Base-by-base conservation (phyloP, 176 grass and related monocot genomes). In the Poa annua region DNA sequence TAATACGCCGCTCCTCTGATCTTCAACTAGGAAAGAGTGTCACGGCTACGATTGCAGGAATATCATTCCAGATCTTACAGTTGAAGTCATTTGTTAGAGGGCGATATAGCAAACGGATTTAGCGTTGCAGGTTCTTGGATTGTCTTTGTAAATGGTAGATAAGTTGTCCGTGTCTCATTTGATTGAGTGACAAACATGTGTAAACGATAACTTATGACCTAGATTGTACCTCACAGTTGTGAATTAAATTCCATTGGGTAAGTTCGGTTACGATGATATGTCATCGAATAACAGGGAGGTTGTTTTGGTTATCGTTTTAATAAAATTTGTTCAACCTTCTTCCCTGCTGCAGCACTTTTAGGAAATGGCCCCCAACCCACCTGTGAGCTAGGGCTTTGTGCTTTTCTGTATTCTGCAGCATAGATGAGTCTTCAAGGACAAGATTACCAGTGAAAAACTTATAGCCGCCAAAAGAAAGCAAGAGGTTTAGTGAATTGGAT, bases 401-500 rank as follows among this genome's bases (percentile, higher is more conserved):
- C 13, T 39, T 88, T 68, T 50, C 11, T 75, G 11, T 75, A 39
- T 75, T 38, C 20, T 75, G 22, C 32, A 39, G 20, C 39, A 48
- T 65, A 77, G 26, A 55, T 11, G 17, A 36, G 47, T 39, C 14
- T 79, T 9, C 21, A 33, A 70, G 52, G 19, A 81, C 85, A 85
- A 85, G 29, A 38, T 53, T 41, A 16, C 51, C 21, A 70, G 24
- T 22, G 0, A 36, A 85, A 71, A 70, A 53, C 11, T 60, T 61
- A 14, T 52, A 36, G 65, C 36, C 38, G 26, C 25, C 16, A 35
- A 66, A 56, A 86, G 13, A 78, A 86, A 65, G 12, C 1, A 67
- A 79, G 56, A 73, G 83, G 54, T 83, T 78, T 78, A 48, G 48
- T 90, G 88, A 90, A 74, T 74, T 83, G 88, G 79, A 90, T 83